Percentiles rank a stretch among this genome's conserved stretches.
phyloP scores from a whole-genome alignment of 371 early-diverging fungal genomes.

The Apophysomyces sp. region DNA sequence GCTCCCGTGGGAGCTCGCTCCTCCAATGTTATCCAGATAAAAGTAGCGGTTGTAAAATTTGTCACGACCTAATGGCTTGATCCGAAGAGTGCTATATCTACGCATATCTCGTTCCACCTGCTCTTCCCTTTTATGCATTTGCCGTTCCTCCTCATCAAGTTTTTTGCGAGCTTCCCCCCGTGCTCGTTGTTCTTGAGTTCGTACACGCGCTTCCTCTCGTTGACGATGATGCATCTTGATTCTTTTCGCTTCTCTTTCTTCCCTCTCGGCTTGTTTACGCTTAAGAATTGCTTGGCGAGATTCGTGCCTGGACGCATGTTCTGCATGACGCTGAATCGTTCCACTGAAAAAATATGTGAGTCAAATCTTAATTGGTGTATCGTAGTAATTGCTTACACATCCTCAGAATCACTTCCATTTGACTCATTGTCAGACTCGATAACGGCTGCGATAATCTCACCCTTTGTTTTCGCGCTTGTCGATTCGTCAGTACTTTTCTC shows the following conservation, averaged over 20 bases:
- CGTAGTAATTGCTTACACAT: slow-evolving; percentile 6
- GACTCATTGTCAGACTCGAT: slow-evolving; percentile 22
- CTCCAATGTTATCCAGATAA: slow-evolving; percentile 79
- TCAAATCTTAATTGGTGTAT: background rate
- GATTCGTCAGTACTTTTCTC: slow-evolving; percentile 29
- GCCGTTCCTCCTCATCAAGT: slow-evolving; percentile 50
- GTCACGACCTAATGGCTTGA: slow-evolving; percentile 81
- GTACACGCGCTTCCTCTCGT: slow-evolving; percentile 47
- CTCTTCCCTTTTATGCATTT: slow-evolving; percentile 50
- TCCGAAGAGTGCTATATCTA: slow-evolving; percentile 61
- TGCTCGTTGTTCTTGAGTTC: slow-evolving; percentile 43
- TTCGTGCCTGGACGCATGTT: slow-evolving; percentile 37
- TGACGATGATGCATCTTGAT: slow-evolving; percentile 44
- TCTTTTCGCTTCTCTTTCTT: slow-evolving; percentile 47
- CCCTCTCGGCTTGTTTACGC: slow-evolving; percentile 52
- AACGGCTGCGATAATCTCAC: background rate
- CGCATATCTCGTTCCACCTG: slow-evolving; percentile 68
- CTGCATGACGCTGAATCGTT: slow-evolving; percentile 20
- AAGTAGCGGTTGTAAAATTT: slow-evolving; percentile 84
- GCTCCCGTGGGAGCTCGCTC: slow-evolving; percentile 56
- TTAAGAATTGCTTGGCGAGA: slow-evolving; percentile 56
- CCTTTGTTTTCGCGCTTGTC: slow-evolving; percentile 6
- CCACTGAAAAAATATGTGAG: background rate
- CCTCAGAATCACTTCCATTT: slow-evolving; percentile 3
- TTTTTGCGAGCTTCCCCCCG: slow-evolving; percentile 46